Evolutionary conservation across 345 rosid genomes (phyloP).

Genomic region (Acer negundo): DNA sequence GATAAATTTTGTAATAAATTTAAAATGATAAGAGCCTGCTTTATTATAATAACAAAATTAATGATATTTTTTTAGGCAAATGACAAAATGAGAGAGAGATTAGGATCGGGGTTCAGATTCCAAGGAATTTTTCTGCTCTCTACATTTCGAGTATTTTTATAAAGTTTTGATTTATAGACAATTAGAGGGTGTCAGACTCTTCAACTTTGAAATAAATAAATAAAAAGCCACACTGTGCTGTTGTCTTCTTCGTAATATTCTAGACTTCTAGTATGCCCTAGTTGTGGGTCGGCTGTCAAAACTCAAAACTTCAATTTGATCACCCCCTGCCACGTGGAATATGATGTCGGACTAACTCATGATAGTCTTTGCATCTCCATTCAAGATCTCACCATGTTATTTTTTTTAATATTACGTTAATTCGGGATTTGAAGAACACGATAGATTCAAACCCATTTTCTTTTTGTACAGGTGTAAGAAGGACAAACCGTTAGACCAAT

Average conservation of each 20-base stretch:
- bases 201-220: too few relatives aligned
- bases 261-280: background rate
- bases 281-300: background rate
- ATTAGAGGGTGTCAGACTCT: too few relatives aligned
- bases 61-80: too few relatives aligned
- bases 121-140: background rate
- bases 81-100: background rate
- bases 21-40: background rate
- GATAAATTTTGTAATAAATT: background rate
- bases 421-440: accelerated
- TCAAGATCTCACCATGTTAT: too few relatives aligned
- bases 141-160: background rate
- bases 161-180: background rate
- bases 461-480: too few relatives aligned
- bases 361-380: background rate
- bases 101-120: slow-evolving; percentile 8
- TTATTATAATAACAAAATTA: too few relatives aligned
- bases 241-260: background rate
- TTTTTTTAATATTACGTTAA: too few relatives aligned
- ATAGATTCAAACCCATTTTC: too few relatives aligned
- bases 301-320: background rate
- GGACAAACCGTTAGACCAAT: too few relatives aligned
- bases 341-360: background rate
- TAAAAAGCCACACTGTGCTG: background rate
- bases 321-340: background rate